These are phyloP conservation scores for Pichia cactophila DNA, from an alignment of 1,139 yeast species.

Conservation along the genomic window DNA sequence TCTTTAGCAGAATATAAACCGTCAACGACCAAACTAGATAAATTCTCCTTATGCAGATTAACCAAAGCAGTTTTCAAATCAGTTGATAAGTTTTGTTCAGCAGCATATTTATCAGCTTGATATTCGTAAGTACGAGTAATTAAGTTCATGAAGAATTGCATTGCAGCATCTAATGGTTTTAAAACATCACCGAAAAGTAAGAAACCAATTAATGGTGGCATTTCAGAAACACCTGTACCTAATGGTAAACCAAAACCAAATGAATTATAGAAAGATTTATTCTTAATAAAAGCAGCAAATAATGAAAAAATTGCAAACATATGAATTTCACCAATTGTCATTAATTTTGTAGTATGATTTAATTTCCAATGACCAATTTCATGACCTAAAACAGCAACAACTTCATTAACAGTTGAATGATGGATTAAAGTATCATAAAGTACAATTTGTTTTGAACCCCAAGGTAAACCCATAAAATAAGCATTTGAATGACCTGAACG, in stretches of 20 bases:
- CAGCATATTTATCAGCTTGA: conserved; percentile 87
- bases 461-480: conserved; percentile 89
- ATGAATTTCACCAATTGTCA: conserved; percentile 58
- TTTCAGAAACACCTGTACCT: conserved; percentile 28
- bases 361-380: conserved; percentile 97
- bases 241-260: conserved; percentile 53
- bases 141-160: conserved; percentile 60
- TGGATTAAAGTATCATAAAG: conserved; percentile 84
- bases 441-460: conserved; percentile 87
- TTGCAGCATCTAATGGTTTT: conserved; percentile 65
- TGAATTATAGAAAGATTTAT: conserved; percentile 64
- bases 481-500: conserved; percentile 96
- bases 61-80: conserved; percentile 69
- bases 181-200: conserved; percentile 65
- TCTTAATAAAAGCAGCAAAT: conserved; percentile 73
- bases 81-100: conserved; percentile 58
- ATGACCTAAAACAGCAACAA: conserved; percentile 91
- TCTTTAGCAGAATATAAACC: conserved; percentile 84
- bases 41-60: conserved; percentile 68
- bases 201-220: conserved; percentile 75
- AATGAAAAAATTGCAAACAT: conserved; percentile 57
- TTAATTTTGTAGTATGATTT: conserved; percentile 70
- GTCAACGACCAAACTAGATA: conserved; percentile 81
- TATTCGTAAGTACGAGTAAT: conserved; percentile 81
- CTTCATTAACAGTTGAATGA: conserved; percentile 68